Conservation (phyloP, 805 yeast species). For the Kluyveromyces siamensis region DNA sequence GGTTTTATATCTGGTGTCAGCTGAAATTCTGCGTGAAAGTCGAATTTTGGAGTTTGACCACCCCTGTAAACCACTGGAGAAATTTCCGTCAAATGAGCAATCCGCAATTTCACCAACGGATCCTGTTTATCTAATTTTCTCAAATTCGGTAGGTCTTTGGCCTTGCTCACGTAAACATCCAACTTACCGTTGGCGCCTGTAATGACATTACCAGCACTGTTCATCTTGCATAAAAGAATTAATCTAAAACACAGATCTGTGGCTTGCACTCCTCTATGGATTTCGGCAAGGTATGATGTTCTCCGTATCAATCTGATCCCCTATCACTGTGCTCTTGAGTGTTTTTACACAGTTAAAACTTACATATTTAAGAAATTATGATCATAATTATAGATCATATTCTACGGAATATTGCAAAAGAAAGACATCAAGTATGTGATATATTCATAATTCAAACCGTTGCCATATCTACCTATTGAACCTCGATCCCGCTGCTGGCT, state of each 20-base stretch:
- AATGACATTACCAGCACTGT: constrained; percentile 1
- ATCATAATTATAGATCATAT: background rate
- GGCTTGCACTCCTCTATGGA: background rate
- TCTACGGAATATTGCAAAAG: background rate
- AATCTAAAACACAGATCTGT: background rate
- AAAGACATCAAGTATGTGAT: too few relatives aligned
- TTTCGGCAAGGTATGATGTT: too few relatives aligned
- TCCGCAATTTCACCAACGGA: constrained; percentile 77
- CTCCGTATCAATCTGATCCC: too few relatives aligned
- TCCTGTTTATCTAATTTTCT: constrained; percentile 86
- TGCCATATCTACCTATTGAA: background rate
- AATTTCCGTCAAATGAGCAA: constrained; percentile 73
- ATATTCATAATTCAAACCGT: background rate
- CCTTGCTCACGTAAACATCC: constrained; percentile 70
- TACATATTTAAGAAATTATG: background rate
- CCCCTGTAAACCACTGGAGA: constrained; percentile 76
- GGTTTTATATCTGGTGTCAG: constrained; percentile 58
- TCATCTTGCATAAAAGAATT: background rate
- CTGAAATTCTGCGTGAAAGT: constrained; percentile 61
- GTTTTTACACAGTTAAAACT: background rate
- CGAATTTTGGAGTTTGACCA: constrained; percentile 92
- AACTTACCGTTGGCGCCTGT: constrained; percentile 37
- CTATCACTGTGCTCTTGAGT: too few relatives aligned
- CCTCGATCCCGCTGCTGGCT: background rate
- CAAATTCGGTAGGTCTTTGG: constrained; percentile 78